Conservation (phyloP, 371 early-diverging fungal genomes). For the Capniomyces stellatus region DNA sequence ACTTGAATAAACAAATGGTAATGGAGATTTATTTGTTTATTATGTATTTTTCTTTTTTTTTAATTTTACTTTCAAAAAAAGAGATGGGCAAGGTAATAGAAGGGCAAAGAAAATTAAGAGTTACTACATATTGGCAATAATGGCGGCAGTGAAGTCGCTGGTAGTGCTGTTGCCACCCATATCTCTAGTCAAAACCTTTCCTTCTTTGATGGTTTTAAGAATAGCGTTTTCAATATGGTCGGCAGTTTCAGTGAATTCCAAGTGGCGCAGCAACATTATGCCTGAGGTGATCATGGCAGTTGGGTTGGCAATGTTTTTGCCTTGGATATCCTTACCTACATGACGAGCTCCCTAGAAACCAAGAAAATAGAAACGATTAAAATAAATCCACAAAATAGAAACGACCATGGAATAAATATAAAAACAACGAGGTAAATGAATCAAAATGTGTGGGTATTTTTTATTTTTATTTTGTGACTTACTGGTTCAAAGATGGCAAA, state of each 20-base stretch:
- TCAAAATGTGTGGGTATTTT: too few species aligned
- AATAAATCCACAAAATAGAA: too few species aligned
- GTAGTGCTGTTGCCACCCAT: slow-evolving; percentile 60
- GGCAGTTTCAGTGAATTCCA: slow-evolving; percentile 69
- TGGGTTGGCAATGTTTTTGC: slow-evolving; percentile 84
- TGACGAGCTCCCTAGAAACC: slow-evolving; percentile 71
- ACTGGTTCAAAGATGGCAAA: slow-evolving; percentile 92
- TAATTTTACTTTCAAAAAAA: too few species aligned
- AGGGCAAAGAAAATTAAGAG: too few species aligned
- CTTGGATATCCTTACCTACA: slow-evolving; percentile 80
- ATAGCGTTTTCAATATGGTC: slow-evolving; percentile 68
- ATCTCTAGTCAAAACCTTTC: slow-evolving; percentile 49
- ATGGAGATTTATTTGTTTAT: too few species aligned
- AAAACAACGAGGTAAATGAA: too few species aligned
- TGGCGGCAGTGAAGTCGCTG: slow-evolving; percentile 74
- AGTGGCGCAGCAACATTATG: slow-evolving; percentile 82
- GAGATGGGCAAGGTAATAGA: too few species aligned
- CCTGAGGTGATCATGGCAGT: slow-evolving; percentile 75
- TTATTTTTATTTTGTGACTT: too few species aligned
- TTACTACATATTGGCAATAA: too few species aligned
- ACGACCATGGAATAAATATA: too few species aligned
- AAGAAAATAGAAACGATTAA: neutral
- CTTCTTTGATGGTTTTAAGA: slow-evolving; percentile 42
- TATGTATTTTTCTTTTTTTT: too few species aligned
- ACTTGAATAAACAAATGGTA: too few species aligned